Percentiles rank a stretch among this genome's conserved stretches.
phyloP scores from a whole-genome alignment of 768 basidiomycete genomes.

The Lepiota venenata region DNA sequence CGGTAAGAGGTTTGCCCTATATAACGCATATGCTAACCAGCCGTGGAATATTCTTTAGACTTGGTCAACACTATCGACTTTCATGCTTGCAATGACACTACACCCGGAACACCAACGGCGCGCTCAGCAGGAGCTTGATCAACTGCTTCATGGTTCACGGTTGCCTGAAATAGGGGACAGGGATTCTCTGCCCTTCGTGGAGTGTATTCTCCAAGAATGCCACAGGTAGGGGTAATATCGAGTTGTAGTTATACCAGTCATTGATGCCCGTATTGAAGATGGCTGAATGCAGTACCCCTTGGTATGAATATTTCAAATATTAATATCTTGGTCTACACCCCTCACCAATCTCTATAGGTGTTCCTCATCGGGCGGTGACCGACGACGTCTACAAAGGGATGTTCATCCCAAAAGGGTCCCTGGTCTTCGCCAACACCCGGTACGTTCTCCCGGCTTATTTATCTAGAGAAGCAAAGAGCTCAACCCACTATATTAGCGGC shows the following conservation, averaged over 20 bases:
- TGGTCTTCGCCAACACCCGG: constrained; percentile 66
- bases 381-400: constrained; percentile 59
- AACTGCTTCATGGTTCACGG: constrained; percentile 47
- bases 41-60: constrained; percentile 31
- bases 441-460: constrained; percentile 12
- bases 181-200: constrained; percentile 50
- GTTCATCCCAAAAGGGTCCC: constrained; percentile 59
- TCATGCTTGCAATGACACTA: constrained; percentile 64
- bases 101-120: constrained; percentile 53
- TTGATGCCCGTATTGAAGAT: not conserved
- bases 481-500: constrained; percentile 27
- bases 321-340: too few relatives aligned
- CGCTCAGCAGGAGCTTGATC: constrained; percentile 70
- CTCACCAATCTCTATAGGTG: constrained; percentile 29
- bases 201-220: constrained; percentile 52
- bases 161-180: constrained; percentile 61
- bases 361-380: constrained; percentile 62
- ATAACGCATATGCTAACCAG: not conserved
- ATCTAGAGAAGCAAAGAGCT: not conserved
- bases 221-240: constrained; percentile 54
- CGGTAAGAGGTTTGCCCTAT: constrained; percentile 32
- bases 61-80: constrained; percentile 50
- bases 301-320: not conserved
- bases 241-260: constrained; percentile 38
- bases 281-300: not conserved